Percentiles rank a stretch among this genome's conserved stretches.
Conservation (phyloP, 2,329 filamentous ascomycete species). For the Hypoxylon sp. region DNA sequence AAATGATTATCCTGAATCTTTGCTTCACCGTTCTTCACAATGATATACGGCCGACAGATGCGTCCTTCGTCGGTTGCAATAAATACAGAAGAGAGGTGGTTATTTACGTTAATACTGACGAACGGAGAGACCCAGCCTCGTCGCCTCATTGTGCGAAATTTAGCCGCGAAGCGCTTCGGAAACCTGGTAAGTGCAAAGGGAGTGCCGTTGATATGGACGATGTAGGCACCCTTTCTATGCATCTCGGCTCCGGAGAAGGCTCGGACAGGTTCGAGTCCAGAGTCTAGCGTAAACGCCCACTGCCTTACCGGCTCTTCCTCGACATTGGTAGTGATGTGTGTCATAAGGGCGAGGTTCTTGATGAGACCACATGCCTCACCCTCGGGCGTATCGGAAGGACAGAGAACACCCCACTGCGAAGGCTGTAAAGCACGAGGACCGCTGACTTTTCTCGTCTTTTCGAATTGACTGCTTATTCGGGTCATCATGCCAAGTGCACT, state of each 20-base stretch:
- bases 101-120: conserved; percentile 95
- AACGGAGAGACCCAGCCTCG: conserved; percentile 95
- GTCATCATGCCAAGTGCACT: conserved; percentile 99
- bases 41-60: conserved; percentile 94
- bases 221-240: conserved; percentile 84
- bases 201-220: conserved; percentile 95
- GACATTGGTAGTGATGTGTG: conserved; percentile 96
- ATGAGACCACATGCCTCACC: conserved; percentile 98
- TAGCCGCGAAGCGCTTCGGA: conserved; percentile 86
- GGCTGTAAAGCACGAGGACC: conserved; percentile 96
- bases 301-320: conserved; percentile 91
- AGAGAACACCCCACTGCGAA: conserved; percentile 98
- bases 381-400: conserved; percentile 96
- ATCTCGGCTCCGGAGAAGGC: conserved; percentile 82
- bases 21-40: conserved; percentile 88
- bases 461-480: conserved; percentile 96
- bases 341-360: conserved; percentile 98
- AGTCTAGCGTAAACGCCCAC: conserved; percentile 87
- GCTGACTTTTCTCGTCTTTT: conserved; percentile 96
- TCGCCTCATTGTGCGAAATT: conserved; percentile 86
- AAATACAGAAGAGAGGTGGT: conserved; percentile 90
- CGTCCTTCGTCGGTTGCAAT: conserved; percentile 97
- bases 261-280: conserved; percentile 82
- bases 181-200: conserved; percentile 88
- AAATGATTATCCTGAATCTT: conserved; percentile 84